Percentiles rank a stretch among this genome's conserved stretches.
Conservation (phyloP, 768 basidiomycete genomes). For the Rhodosporidiobolus odoratus region DNA sequence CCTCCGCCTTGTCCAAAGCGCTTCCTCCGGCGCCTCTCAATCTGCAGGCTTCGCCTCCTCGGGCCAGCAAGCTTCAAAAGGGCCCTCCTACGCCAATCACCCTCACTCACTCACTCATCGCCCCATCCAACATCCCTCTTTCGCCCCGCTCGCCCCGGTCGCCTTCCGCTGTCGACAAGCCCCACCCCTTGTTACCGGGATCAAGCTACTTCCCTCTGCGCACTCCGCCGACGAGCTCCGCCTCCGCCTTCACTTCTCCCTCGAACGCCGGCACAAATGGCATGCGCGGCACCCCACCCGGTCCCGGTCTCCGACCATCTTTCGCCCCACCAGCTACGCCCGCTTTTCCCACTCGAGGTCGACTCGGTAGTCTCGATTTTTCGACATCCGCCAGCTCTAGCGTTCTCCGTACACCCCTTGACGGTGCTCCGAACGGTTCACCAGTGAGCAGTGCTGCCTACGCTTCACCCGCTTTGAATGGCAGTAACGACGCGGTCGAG, state of each 20-base stretch:
- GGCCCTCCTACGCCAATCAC: neutral
- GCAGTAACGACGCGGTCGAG: neutral
- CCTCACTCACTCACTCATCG: neutral
- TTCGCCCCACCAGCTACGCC: neutral
- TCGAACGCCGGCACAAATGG: too few relatives aligned
- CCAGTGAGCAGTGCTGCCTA: too few relatives aligned
- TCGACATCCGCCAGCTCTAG: neutral
- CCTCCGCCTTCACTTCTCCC: too few relatives aligned
- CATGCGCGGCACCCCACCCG: neutral
- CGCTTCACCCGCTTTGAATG: too few relatives aligned
- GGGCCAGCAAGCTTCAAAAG: neutral
- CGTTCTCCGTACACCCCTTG: too few relatives aligned
- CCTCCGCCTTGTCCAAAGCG: neutral
- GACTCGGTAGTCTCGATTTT: too few relatives aligned
- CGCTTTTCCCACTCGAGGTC: too few relatives aligned
- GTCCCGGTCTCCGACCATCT: neutral
- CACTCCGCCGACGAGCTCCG: too few relatives aligned
- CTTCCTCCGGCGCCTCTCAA: conserved; percentile 1
- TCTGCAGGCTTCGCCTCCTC: neutral
- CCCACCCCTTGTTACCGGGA: neutral
- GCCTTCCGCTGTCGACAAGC: neutral
- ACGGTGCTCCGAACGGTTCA: too few relatives aligned
- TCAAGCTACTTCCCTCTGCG: neutral
- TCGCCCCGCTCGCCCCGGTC: neutral
- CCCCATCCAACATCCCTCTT: neutral